phyloP scores from a whole-genome alignment of 192 early-diverging fungal genomes.

The Mortierella alpina region DNA sequence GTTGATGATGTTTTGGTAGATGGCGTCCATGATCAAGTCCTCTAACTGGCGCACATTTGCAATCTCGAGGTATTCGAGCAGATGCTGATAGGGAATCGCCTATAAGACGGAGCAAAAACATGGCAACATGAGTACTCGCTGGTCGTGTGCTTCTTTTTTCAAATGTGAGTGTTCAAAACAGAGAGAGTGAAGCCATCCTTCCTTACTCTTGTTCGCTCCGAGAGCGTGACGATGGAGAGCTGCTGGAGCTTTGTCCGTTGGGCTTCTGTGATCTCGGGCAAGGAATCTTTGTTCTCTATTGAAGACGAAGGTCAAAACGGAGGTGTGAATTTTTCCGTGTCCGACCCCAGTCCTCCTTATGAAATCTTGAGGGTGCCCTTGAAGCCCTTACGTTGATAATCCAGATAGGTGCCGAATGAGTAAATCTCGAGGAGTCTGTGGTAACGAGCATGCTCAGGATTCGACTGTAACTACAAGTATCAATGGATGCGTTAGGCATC shows the following conservation, averaged over 20 bases:
- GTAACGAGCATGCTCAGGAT: conserved; percentile 63
- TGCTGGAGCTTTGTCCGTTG: conserved; percentile 74
- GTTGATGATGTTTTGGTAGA: conserved; percentile 81
- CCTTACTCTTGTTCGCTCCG: conserved; percentile 67
- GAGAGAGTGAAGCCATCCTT: not conserved
- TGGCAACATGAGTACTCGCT: too few species aligned
- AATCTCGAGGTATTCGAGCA: conserved; percentile 77
- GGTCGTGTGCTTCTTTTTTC: too few species aligned
- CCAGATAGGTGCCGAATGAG: conserved; percentile 84
- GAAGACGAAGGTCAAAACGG: not conserved
- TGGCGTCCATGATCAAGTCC: conserved; percentile 88
- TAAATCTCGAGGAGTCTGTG: conserved; percentile 76
- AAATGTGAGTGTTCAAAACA: too few species aligned
- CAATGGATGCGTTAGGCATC: not conserved
- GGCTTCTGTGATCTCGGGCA: conserved; percentile 58
- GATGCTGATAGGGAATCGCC: conserved; percentile 75
- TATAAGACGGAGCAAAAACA: conserved; percentile 23
- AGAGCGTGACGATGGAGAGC: conserved; percentile 83
- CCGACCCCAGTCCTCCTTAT: not conserved
- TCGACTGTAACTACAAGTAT: conserved; percentile 45
- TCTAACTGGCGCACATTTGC: conserved; percentile 85
- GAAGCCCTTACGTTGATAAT: conserved; percentile 72
- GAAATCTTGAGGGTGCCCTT: not conserved
- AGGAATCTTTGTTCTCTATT: conserved; percentile 58
- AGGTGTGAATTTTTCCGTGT: not conserved